Evolutionary conservation across 768 basidiomycete species (phyloP), one percentile per base, ranked within the genome.

Genomic region (Collybia nuda): DNA sequence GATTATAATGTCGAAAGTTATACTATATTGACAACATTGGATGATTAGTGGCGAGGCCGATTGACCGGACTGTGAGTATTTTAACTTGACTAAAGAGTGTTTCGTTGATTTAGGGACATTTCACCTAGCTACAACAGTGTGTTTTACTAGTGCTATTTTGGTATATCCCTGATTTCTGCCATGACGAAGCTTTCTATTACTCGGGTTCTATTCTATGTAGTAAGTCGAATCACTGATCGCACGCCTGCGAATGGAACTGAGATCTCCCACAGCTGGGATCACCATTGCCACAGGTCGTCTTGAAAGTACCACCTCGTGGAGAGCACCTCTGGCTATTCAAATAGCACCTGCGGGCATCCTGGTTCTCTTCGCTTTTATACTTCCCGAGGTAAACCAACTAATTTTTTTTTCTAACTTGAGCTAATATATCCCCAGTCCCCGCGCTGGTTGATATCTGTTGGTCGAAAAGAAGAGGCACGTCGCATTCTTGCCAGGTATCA

Each of bases 301-400:
- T 7, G 44, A 60, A 24, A 59, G 61, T 17, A 69, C 72, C 1
- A 55, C 63, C 17, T 75, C 74, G 1, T 83, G 77, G 75, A 69
- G 80, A 47, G 67, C 74, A 32, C 81, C 81, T 22, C 66, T 83
- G 28, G 76, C 76, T 44, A 75, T 81, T 45, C 81, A 81, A 54
- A 72, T 75, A 26, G 74, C 69, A 2, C 78, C 79, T 11, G 73
- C 80, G 12, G 67, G 66, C 7, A 66, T 69, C 40, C 62, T 76
- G 0, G 55, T 63, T 9, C 55, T 68, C 9, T 71, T 69, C 39
- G 51, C 65, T 17, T 69, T 61, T 39, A 46, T 70, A 37, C 63
- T 75, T 40, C 73, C 73, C 8, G 73, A 74, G 59, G 74, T 73
- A 29, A 48, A 45, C 45, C 24, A 12, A 4, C 32, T 53, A 8